phyloP scores from a whole-genome alignment of 371 early-diverging fungal species.

The Circinella minor region DNA sequence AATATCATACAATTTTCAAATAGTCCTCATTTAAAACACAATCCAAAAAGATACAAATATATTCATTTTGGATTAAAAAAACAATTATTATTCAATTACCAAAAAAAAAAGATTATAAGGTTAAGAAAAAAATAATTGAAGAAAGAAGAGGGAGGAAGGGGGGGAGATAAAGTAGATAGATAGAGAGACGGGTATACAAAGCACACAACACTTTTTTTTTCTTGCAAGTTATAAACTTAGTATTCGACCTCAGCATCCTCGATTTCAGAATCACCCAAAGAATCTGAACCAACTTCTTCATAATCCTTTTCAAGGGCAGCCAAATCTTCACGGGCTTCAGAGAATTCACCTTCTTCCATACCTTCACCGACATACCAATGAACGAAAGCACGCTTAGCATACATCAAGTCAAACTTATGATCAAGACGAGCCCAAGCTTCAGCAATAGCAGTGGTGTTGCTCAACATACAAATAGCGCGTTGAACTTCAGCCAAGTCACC shows the following conservation, averaged over 20 bases:
- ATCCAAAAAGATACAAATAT: no score
- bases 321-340: conserved; percentile 93
- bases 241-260: conserved; percentile 33
- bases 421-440: conserved; percentile 97
- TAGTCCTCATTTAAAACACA: no score
- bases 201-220: background rate
- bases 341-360: conserved; percentile 93
- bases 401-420: conserved; percentile 97
- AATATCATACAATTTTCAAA: no score
- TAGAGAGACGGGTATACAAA: background rate
- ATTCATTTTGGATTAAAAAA: no score
- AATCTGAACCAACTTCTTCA: conserved; percentile 96
- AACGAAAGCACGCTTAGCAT: conserved; percentile 97
- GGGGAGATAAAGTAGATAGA: background rate
- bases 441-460: conserved; percentile 96
- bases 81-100: no score
- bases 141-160: no score
- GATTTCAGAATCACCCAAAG: conserved; percentile 79
- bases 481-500: conserved; percentile 91
- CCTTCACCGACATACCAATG: conserved; percentile 99
- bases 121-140: no score
- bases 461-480: conserved; percentile 95
- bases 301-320: conserved; percentile 99
- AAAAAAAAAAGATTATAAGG: no score
- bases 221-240: conserved; percentile 5